Evolutionary conservation across 371 early-diverging fungal species (phyloP), one percentile per base, ranked within the genome.

Genomic region (Apophysomyces elegans): DNA sequence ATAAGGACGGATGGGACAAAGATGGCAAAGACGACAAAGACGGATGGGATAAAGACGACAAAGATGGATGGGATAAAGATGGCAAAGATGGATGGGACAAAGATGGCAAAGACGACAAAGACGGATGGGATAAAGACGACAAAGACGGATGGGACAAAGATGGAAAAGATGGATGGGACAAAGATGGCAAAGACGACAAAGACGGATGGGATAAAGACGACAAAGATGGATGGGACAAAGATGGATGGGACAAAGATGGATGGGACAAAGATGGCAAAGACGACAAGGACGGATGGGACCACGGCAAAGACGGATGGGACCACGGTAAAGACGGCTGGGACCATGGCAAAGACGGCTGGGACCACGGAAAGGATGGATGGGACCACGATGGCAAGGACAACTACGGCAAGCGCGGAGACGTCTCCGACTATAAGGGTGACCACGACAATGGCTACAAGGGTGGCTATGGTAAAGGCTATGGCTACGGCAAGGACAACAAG

Each of bases 371-470:
- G 5, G 13, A 41, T 4, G 13, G 13, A 13, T 13, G 41, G 11
- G 41, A 13, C 41, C 11, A 41, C 41, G 41, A 41, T 13, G 41
- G 38, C 26, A 41, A 39, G 39, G 39, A 50, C 58, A 57, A 18
- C 41, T 9, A 57, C 7, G 61, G 44, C 61, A 61, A 61, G 61
- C 21, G 21, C 21, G 21, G 54, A 6, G 46, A 45, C 54, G n/a
- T 21, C 21, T 9, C 9, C 5, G 41, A 5, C 13, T 41, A 8
- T 13, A 41, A 41, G 41, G 41, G 32, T 26, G 32, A 41, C 5
- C 41, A 13, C 41, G 41, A 41, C 41, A 8, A 41, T 13, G 41
- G 13, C 13, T 41, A 8, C 5, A 41, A 41, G 41, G 41, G 13
- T 5, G 11, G 41, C 41, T 8, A 41, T 13, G 41, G 41, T 13